phyloP scores from a whole-genome alignment of 148 eudicot genomes.

The Beta vulgaris region DNA sequence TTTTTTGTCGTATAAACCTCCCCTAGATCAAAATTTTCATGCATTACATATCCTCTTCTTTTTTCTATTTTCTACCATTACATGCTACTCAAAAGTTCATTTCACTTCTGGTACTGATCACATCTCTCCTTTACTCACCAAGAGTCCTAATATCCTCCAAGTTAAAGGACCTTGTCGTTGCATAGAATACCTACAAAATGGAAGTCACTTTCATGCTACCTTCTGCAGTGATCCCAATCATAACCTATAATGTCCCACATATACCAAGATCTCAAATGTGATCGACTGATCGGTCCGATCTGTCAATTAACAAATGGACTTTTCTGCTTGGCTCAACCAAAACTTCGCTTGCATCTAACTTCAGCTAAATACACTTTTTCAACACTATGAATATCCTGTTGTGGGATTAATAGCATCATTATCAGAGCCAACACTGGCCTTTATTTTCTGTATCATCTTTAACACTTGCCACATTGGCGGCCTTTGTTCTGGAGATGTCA shows the following conservation, averaged over 20 bases:
- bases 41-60: too few relatives aligned
- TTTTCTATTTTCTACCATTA: too few relatives aligned
- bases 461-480: slow-evolving; percentile 82
- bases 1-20: too few relatives aligned
- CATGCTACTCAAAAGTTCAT: too few relatives aligned
- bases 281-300: background rate
- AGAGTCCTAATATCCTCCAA: background rate
- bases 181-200: background rate
- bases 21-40: too few relatives aligned
- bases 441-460: slow-evolving; percentile 77
- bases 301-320: background rate
- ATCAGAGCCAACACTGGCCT: slow-evolving; percentile 38
- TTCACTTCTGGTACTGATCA: background rate
- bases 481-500: slow-evolving; percentile 79
- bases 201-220: too few relatives aligned
- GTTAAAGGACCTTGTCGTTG: background rate
- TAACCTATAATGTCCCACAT: background rate
- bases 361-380: background rate
- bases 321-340: slow-evolving; percentile 6
- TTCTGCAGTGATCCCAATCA: too few relatives aligned
- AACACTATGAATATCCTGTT: slow-evolving; percentile 15
- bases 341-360: too few relatives aligned
- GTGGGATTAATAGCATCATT: slow-evolving; percentile 27
- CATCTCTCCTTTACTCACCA: too few relatives aligned
- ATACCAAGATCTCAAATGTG: background rate